Conservation (phyloP, 2,329 filamentous ascomycete genomes). For the Hymenotorrendiella dingleyae region DNA sequence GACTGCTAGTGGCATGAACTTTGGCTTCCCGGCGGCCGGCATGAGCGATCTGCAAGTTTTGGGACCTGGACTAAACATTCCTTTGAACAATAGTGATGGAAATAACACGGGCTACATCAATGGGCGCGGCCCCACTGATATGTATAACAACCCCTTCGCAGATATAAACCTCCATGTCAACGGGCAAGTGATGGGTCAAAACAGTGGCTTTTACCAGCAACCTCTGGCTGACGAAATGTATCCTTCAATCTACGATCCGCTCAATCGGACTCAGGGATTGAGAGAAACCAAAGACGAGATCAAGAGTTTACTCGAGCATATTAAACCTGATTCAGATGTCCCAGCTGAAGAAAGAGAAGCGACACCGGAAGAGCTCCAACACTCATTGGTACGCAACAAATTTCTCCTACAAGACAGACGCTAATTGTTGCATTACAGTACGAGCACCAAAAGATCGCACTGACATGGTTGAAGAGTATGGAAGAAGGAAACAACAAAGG, state of each 20-base stretch:
- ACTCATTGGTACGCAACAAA: slow-evolving; percentile 47
- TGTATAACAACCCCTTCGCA: slow-evolving; percentile 17
- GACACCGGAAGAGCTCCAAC: slow-evolving; percentile 63
- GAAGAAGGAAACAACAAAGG: slow-evolving; percentile 67
- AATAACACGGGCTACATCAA: no score
- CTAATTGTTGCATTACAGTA: slow-evolving; percentile 46
- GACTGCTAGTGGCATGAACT: no score
- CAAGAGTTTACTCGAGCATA: slow-evolving; percentile 63
- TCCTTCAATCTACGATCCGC: no score
- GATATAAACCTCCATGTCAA: slow-evolving; percentile 36
- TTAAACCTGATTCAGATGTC: slow-evolving; percentile 64
- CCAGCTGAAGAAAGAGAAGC: slow-evolving; percentile 56
- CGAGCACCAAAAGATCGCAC: slow-evolving; percentile 73
- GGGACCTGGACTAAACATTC: slow-evolving; percentile 1
- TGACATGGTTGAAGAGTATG: slow-evolving; percentile 71
- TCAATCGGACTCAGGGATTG: no score
- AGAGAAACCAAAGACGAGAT: slow-evolving; percentile 59
- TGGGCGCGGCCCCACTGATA: background rate
- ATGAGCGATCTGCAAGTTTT: background rate
- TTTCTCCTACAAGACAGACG: no score
- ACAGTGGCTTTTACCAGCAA: slow-evolving; percentile 34
- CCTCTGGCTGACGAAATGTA: no score
- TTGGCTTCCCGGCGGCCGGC: no score
- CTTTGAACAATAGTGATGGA: no score
- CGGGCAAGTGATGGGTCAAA: slow-evolving; percentile 32